Evolutionary conservation across 2,329 filamentous ascomycete genomes (phyloP).

Genomic region (Pseudogymnoascus sp.): DNA sequence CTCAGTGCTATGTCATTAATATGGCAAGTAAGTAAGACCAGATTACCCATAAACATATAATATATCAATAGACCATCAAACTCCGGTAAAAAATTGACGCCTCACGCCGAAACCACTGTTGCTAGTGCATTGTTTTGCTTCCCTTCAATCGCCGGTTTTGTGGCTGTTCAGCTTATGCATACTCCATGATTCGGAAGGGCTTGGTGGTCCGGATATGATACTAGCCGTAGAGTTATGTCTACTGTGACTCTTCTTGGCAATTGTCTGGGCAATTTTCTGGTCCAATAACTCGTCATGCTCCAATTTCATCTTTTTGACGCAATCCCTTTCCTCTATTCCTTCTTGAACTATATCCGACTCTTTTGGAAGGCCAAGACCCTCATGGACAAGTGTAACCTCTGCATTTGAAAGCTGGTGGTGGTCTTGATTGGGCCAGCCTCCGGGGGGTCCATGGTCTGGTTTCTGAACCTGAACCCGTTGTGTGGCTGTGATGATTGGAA

Average conservation of each 20-base stretch:
- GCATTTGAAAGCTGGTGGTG: neutral
- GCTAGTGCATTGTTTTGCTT: neutral
- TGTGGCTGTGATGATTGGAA: neutral
- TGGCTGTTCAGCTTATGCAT: neutral
- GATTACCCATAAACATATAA: neutral
- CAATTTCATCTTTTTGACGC: neutral
- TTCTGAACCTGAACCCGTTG: neutral
- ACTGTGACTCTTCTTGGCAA: neutral
- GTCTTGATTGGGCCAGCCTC: neutral
- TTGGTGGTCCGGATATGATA: neutral
- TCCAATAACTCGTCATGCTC: neutral
- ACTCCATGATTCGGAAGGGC: neutral
- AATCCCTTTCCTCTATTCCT: neutral
- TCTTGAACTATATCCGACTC: neutral
- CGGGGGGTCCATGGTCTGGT: neutral
- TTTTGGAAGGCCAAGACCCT: neutral
- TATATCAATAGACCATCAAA: neutral
- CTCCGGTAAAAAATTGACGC: neutral
- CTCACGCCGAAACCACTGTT: no score
- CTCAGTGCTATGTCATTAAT: neutral
- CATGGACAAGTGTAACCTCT: neutral
- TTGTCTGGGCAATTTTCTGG: neutral
- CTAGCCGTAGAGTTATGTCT: neutral
- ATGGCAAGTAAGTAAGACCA: neutral
- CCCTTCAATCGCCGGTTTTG: neutral